phyloP scores from a whole-genome alignment of 345 rosid species.

The Citrus unshiu region DNA sequence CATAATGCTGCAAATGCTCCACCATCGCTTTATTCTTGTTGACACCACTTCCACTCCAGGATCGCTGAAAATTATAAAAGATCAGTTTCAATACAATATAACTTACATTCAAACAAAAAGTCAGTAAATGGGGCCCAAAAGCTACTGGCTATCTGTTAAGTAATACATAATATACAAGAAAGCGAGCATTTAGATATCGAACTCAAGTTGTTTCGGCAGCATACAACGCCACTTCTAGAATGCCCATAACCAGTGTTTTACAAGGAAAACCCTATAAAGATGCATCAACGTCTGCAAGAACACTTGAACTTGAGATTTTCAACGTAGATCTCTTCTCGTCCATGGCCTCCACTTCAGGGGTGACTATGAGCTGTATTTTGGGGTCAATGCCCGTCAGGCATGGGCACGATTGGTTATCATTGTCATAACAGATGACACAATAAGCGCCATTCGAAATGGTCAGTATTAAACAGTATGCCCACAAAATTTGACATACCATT shows the following conservation, averaged over 20 bases:
- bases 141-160: neutral
- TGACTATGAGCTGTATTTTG: neutral
- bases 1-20: slow-evolving; percentile 53
- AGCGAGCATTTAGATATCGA: neutral
- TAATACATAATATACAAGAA: neutral
- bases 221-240: neutral
- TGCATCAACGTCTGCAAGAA: neutral
- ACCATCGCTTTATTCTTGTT: slow-evolving; percentile 69
- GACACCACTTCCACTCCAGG: slow-evolving; percentile 43
- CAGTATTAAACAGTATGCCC: slow-evolving; percentile 19
- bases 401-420: neutral
- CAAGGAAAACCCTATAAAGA: slow-evolving; percentile 6
- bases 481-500: slow-evolving; percentile 2
- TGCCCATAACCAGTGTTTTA: neutral
- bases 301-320: slow-evolving; percentile 11
- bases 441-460: slow-evolving; percentile 1
- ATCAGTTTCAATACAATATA: neutral
- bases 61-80: slow-evolving; percentile 36
- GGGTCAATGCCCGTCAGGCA: slow-evolving; percentile 16
- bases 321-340: neutral
- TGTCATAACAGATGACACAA: slow-evolving; percentile 3
- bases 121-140: neutral
- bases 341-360: slow-evolving; percentile 11
- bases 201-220: neutral
- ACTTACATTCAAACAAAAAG: neutral